These are phyloP conservation scores for Penicillium mononematosum DNA, from an alignment of 495 filamentous ascomycete species.

Conservation along the genomic window DNA sequence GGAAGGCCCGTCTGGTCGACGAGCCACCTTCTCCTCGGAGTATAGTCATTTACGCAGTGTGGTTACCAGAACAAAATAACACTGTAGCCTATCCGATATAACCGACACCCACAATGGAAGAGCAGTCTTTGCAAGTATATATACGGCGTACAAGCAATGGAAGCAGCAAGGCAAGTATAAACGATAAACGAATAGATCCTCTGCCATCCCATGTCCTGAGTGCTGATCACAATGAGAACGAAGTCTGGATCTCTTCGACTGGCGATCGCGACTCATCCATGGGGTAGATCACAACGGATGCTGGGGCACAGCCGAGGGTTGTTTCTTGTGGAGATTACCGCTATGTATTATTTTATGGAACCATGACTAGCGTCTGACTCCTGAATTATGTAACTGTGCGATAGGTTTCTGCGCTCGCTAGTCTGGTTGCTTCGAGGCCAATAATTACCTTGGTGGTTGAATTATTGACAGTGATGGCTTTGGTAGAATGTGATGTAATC, in stretches of 20 bases:
- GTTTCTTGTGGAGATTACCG: constrained; percentile 7
- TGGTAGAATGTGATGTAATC: not conserved
- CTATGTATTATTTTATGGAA: constrained; percentile 1
- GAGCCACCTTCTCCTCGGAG: constrained; percentile 9
- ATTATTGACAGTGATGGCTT: no score
- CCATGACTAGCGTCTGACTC: constrained; percentile 1
- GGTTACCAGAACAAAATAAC: not conserved
- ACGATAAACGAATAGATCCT: not conserved
- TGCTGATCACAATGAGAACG: constrained; percentile 3
- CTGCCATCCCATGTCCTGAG: not conserved
- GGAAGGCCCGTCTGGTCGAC: not conserved
- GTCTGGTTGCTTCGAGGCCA: no score
- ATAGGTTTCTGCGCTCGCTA: no score
- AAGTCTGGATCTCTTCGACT: constrained; percentile 6
- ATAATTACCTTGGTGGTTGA: not conserved
- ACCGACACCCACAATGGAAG: not conserved
- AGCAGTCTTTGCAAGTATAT: not conserved
- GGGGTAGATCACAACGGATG: constrained; percentile 8
- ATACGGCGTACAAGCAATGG: not conserved
- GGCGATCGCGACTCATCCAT: constrained; percentile 5
- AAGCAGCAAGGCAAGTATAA: no score
- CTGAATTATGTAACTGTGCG: not conserved
- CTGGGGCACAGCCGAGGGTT: not conserved
- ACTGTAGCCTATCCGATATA: constrained; percentile 1
- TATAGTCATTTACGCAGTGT: not conserved